These are phyloP conservation scores for Wickerhamomyces chambardii DNA, from an alignment of 805 yeast genomes.

Conservation along the genomic window DNA sequence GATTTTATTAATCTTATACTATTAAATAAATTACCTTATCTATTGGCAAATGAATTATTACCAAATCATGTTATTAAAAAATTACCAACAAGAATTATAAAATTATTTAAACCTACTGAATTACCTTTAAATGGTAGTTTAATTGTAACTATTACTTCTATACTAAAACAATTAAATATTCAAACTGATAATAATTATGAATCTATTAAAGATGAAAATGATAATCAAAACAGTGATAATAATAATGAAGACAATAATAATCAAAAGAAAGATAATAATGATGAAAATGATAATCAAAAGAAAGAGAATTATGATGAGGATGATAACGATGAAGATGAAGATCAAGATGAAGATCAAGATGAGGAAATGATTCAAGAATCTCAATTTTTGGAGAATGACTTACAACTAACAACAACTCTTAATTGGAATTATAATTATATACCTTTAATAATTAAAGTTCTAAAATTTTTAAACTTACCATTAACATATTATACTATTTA, in stretches of 20 bases:
- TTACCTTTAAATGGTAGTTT: constrained; percentile 31
- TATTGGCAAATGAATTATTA: constrained; percentile 27
- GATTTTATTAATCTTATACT: constrained; percentile 37
- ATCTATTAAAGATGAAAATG: too few species aligned
- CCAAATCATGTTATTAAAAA: constrained; percentile 28
- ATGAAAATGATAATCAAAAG: too few species aligned
- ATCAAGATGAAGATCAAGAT: too few species aligned
- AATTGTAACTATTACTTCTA: constrained; percentile 19
- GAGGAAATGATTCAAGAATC: constrained; percentile 40
- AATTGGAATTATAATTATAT: constrained; percentile 11
- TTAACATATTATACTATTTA: constrained; percentile 2
- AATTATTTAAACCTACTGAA: constrained; percentile 28
- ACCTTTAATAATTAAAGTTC: not conserved
- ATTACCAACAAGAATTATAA: constrained; percentile 28
- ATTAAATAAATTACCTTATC: constrained; percentile 39
- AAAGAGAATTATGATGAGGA: too few species aligned
- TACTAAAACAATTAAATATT: not conserved
- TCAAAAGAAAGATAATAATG: too few species aligned
- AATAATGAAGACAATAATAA: too few species aligned
- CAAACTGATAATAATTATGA: too few species aligned
- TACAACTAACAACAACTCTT: constrained; percentile 20
- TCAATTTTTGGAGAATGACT: constrained; percentile 32
- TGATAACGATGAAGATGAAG: too few species aligned
- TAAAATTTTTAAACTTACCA: not conserved
- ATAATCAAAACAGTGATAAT: too few species aligned